Evolutionary conservation across 169 alveolate species (phyloP).

Genomic region (Plasmodium adleri): DNA sequence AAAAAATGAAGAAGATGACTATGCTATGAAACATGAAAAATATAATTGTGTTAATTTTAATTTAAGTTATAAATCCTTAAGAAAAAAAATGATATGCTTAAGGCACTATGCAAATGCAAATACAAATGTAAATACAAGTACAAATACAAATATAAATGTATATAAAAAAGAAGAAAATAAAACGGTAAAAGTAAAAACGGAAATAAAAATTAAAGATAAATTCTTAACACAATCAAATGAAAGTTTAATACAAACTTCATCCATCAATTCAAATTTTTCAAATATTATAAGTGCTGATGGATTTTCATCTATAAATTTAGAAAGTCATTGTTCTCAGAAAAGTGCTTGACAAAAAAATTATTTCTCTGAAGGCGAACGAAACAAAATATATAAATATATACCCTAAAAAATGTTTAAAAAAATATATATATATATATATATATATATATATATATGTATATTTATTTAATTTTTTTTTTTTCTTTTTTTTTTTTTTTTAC

Average conservation of each 20-base stretch:
- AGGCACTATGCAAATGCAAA: constrained; percentile 25
- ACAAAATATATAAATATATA: too few relatives aligned
- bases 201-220: constrained; percentile 39
- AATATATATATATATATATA: not conserved
- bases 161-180: constrained; percentile 31
- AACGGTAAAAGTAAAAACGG: constrained; percentile 1
- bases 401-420: too few relatives aligned
- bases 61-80: constrained; percentile 46
- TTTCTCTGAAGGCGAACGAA: too few relatives aligned
- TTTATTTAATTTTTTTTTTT: not conserved
- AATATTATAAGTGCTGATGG: constrained; percentile 51
- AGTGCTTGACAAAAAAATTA: not conserved
- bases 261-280: constrained; percentile 60
- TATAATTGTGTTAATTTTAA: constrained; percentile 65
- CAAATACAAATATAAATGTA: not conserved
- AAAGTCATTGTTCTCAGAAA: constrained; percentile 52
- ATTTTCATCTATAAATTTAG: constrained; percentile 44
- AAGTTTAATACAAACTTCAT: constrained; percentile 34
- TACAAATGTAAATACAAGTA: not conserved
- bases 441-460: not conserved
- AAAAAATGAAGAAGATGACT: constrained; percentile 53
- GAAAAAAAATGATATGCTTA: constrained; percentile 68
- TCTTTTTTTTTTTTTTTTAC: constrained; percentile 3
- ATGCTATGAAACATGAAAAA: constrained; percentile 35
- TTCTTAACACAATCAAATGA: constrained; percentile 17